Evolutionary conservation across 257 asterid genomes (phyloP).

Genomic region (Mentha longifolia): DNA sequence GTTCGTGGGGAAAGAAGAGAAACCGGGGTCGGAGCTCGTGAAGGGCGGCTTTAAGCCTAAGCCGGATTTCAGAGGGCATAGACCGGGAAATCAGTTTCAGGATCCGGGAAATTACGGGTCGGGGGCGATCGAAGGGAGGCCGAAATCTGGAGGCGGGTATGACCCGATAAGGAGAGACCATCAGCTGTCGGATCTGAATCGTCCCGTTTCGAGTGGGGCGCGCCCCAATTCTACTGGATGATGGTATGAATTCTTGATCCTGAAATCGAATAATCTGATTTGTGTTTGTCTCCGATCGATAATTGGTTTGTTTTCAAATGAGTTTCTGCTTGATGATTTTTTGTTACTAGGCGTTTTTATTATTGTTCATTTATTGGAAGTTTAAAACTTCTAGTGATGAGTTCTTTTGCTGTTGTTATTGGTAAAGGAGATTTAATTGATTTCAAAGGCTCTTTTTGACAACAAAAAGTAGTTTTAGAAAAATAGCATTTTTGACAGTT

Average conservation of each 20-base stretch:
- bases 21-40: constrained; percentile 52
- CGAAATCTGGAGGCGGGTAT: constrained; percentile 78
- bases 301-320: neutral
- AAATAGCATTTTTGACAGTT: no score
- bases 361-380: neutral
- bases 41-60: constrained; percentile 47
- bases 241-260: constrained; percentile 43
- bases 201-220: constrained; percentile 63
- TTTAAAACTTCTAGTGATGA: neutral
- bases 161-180: constrained; percentile 52
- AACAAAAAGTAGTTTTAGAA: neutral
- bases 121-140: constrained; percentile 54
- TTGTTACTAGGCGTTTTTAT: neutral
- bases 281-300: neutral
- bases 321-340: neutral
- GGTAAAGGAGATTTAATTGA: neutral
- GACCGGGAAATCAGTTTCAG: constrained; percentile 32
- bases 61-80: constrained; percentile 38
- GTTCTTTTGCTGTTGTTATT: neutral
- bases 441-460: constrained; percentile 2
- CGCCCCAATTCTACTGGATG: constrained; percentile 68
- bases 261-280: neutral
- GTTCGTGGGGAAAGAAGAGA: constrained; percentile 74
- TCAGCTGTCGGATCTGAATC: constrained; percentile 50
- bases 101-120: constrained; percentile 39